Percentiles rank a stretch among this genome's conserved stretches.
These are phyloP conservation scores for Coffea humblotiana DNA, from an alignment of 305 asterid species.

Conservation along the genomic window DNA sequence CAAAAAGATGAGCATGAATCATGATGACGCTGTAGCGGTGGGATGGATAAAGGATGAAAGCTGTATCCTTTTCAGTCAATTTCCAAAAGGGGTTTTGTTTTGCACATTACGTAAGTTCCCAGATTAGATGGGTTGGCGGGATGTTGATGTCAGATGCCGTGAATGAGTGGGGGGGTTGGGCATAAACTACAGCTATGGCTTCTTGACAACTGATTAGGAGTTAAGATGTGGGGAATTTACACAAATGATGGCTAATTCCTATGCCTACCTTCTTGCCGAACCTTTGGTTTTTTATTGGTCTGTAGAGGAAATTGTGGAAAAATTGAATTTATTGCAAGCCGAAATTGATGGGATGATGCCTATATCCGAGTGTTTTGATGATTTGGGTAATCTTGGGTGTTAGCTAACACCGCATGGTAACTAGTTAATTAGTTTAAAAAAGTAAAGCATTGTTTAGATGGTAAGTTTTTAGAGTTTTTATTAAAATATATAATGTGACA, in stretches of 20 bases:
- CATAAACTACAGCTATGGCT: not conserved
- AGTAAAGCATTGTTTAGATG: no score
- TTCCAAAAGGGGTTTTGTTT: not conserved
- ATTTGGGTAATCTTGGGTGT: not conserved
- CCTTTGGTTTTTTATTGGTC: not conserved
- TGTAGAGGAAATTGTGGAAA: not conserved
- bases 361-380: not conserved
- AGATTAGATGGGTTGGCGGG: not conserved
- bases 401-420: not conserved
- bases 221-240: not conserved
- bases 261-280: slow-evolving; percentile 2
- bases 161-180: no score
- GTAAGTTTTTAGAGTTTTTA: no score
- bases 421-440: no score
- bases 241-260: not conserved
- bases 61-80: not conserved
- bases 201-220: not conserved
- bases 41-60: not conserved
- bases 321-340: not conserved
- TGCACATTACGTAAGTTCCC: not conserved
- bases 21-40: not conserved
- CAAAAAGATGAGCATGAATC: not conserved
- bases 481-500: no score
- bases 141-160: not conserved
- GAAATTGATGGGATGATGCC: not conserved